Conservation (phyloP, 257 asterid species). For the Nicotiana tomentosiformis region DNA sequence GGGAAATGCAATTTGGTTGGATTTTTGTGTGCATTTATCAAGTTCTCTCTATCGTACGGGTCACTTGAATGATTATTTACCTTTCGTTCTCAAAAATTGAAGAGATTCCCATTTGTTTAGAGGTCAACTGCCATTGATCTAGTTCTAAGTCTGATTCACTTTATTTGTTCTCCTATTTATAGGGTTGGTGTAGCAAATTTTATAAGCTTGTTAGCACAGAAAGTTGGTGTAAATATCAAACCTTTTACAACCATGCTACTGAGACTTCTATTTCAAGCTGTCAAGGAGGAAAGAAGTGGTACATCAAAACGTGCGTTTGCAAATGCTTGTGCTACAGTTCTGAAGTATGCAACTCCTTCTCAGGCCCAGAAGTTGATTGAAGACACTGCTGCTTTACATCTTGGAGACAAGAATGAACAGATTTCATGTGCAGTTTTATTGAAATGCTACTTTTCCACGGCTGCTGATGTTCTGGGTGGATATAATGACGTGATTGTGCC, state of each 20-base stretch:
- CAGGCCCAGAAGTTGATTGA: conserved; percentile 87
- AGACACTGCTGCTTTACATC: conserved; percentile 76
- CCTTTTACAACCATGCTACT: conserved; percentile 71
- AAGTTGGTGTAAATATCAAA: conserved; percentile 77
- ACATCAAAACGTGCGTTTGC: conserved; percentile 89
- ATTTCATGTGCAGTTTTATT: conserved; percentile 81
- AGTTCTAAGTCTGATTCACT: neutral
- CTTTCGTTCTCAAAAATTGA: neutral
- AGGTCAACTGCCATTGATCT: neutral
- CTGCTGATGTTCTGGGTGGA: conserved; percentile 76
- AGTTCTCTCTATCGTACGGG: neutral
- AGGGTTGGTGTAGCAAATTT: conserved; percentile 97
- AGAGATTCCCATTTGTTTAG: neutral
- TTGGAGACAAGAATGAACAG: conserved; percentile 83
- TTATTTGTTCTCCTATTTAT: conserved; percentile 23
- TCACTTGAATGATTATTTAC: neutral
- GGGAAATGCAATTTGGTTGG: neutral
- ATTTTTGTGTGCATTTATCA: neutral
- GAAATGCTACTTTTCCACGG: conserved; percentile 84
- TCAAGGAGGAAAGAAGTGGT: conserved; percentile 80
- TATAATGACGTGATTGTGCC: conserved; percentile 75
- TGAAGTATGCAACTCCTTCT: conserved; percentile 70
- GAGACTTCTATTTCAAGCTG: conserved; percentile 84
- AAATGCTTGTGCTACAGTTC: conserved; percentile 84
- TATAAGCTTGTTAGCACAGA: conserved; percentile 68